Evolutionary conservation across 495 filamentous ascomycete genomes (phyloP).

Genomic region (Daldinia concentrica): DNA sequence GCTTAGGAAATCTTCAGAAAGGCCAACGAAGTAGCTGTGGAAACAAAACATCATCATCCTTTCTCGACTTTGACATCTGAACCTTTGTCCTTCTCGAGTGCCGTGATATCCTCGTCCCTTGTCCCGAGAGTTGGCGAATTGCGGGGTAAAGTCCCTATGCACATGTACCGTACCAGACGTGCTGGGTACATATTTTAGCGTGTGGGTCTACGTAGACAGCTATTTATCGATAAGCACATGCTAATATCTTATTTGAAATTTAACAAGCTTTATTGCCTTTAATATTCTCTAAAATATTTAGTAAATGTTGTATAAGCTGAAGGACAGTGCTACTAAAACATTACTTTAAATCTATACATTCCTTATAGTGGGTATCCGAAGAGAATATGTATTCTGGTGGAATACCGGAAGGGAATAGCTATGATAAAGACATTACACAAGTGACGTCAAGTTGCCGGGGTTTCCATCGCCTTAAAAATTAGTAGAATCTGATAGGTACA

Average conservation of each 20-base stretch:
- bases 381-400: neutral
- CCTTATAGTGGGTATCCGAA: neutral
- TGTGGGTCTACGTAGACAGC: neutral
- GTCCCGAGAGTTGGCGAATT: conserved; percentile 37
- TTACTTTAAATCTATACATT: neutral
- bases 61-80: neutral
- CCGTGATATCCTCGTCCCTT: conserved; percentile 39
- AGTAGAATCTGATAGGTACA: conserved; percentile 28
- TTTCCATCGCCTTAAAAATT: conserved; percentile 26
- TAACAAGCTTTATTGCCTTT: neutral
- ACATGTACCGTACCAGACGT: conserved; percentile 7
- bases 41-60: neutral
- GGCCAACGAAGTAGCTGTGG: neutral
- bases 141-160: conserved; percentile 41
- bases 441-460: conserved; percentile 34
- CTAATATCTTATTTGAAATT: conserved; percentile 1
- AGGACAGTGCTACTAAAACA: neutral
- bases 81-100: conserved; percentile 13
- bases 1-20: neutral
- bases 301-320: neutral
- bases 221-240: conserved; percentile 42
- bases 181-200: neutral
- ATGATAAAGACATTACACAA: conserved; percentile 7
- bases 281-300: neutral
- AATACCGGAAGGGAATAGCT: neutral